Evolutionary conservation across 768 basidiomycete species (phyloP).

Genomic region (Termitomyces sp.): DNA sequence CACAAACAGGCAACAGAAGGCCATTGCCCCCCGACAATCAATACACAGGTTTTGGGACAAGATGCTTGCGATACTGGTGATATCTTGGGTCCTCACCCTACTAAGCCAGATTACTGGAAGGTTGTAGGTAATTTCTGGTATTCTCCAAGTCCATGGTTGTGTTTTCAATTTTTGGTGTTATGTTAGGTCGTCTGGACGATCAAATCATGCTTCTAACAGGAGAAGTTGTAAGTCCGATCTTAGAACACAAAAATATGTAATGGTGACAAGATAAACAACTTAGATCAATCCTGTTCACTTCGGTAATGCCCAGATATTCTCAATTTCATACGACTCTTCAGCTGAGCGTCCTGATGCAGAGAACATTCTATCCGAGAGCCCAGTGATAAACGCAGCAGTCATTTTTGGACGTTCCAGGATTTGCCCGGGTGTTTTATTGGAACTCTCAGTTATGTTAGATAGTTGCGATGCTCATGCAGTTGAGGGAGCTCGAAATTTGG

Average conservation of each 20-base stretch:
- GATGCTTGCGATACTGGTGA: not conserved
- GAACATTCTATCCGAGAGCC: not conserved
- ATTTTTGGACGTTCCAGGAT: constrained; percentile 3
- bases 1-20: not conserved
- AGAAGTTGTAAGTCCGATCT: not conserved
- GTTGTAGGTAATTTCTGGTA: not conserved
- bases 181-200: constrained; percentile 2
- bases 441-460: not conserved
- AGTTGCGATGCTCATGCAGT: not conserved
- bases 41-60: not conserved
- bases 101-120: not conserved
- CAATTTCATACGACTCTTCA: not conserved
- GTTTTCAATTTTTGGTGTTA: not conserved
- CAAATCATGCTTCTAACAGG: constrained; percentile 1
- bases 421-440: not conserved
- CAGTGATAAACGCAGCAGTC: not conserved
- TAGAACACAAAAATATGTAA: not conserved
- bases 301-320: not conserved
- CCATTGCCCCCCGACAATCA: not conserved
- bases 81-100: not conserved
- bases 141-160: not conserved
- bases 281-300: not conserved
- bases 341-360: not conserved
- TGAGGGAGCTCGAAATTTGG: not conserved
- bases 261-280: not conserved